Base-by-base conservation (phyloP, 305 asterid genomes). In the Fraxinus platypoda region DNA sequence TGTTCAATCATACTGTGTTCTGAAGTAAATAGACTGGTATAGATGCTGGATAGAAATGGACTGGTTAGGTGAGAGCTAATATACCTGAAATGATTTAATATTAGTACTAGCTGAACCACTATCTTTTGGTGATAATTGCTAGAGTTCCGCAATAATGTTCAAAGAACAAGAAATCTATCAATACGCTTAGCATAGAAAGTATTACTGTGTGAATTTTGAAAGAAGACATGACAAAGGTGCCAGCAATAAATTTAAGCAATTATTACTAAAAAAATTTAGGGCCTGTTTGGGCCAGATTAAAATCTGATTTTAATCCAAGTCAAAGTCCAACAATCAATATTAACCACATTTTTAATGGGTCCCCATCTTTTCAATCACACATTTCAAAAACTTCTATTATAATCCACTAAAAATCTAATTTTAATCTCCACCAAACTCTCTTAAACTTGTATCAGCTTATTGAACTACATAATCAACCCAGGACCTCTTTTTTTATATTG, bases 1-100 rank as follows among this genome's bases (percentile, higher is more conserved):
- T 77, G 66, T 43, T 43, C 28, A 34, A 9, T 12, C 41, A 33
- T 72, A 31, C 73, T 82, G 52, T 81, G 79, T 71, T 78, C 17
- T 54, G 21, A 28, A 74, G 33, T 75, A 59, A 72, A 33, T 81
- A 26, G 80, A 52, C 52, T 76, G 43, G 34, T 64, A 11, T 76
- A 26, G 46, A 72, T 64, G 43, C 80, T 81, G 68, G 34, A 73
- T 72, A 17, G 30, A 79, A 43, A 52, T 9, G 11, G 70, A 21
- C 30, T 21, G 70, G n/a, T 34, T 23, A 17, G 31, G 31, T 78
- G 77, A 80, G 84, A 76, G 28, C 73, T 46, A 8, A 35, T 33
- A 41, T 28, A 6, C 34, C 78, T 17, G 62, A 30, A 52, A 1
- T 15, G 8, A 37, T n/a, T 7, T 81, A 38, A 23, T 74, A 9